These are phyloP conservation scores for Plasmodium malariae DNA, from an alignment of 169 alveolate species.

Conservation along the genomic window DNA sequence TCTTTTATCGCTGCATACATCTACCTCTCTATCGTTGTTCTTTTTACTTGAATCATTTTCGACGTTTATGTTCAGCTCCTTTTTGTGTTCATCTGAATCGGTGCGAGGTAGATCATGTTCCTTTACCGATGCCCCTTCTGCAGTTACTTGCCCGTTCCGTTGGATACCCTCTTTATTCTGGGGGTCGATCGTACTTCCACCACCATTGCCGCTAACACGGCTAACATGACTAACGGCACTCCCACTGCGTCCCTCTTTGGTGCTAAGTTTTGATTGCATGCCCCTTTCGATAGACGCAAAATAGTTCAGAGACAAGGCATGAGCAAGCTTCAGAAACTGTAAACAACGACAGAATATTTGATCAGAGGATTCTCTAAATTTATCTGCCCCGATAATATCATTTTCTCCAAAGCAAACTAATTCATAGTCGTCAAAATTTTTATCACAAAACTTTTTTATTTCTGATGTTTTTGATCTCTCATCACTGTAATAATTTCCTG, in stretches of 20 bases:
- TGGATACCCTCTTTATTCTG: no score
- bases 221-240: neutral
- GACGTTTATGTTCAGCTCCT: neutral
- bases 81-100: no score
- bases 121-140: neutral
- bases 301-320: conserved; percentile 47
- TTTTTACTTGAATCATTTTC: neutral
- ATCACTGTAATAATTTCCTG: conserved; percentile 49
- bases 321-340: conserved; percentile 58
- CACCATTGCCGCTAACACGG: neutral
- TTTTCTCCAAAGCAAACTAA: conserved; percentile 54
- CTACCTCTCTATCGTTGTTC: neutral
- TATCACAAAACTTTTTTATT: conserved; percentile 34
- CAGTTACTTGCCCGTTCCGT: no score
- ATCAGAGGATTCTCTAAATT: conserved; percentile 59
- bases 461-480: conserved; percentile 67
- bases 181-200: no score
- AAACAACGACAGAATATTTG: conserved; percentile 63
- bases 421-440: conserved; percentile 66
- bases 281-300: conserved; percentile 51
- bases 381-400: conserved; percentile 14
- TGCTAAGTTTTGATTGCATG: neutral
- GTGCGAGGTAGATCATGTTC: no score
- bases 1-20: neutral
- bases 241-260: neutral